phyloP scores from a whole-genome alignment of 148 eudicot genomes.

The Polygonum aviculare region DNA sequence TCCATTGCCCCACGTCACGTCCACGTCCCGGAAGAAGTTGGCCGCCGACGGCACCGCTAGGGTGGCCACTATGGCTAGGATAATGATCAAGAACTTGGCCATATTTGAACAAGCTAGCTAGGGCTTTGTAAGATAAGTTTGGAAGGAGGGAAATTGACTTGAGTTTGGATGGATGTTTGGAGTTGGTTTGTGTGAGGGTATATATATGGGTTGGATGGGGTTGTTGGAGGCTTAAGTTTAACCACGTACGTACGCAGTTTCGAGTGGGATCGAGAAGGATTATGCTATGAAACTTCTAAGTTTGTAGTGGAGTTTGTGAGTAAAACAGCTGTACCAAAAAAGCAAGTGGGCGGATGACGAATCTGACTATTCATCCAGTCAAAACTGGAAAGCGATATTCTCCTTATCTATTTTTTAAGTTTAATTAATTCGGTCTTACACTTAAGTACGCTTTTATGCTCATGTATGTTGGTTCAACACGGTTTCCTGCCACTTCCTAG shows the following conservation, averaged over 20 bases:
- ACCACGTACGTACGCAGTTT: no score
- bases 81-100: background rate
- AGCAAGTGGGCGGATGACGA: background rate
- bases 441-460: background rate
- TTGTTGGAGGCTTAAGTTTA: no score
- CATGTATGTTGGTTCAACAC: background rate
- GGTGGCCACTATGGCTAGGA: background rate
- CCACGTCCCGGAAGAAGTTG: background rate
- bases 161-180: background rate
- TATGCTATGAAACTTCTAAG: background rate
- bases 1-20: background rate
- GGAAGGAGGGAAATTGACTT: background rate
- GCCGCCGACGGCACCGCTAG: background rate
- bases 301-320: background rate
- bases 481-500: background rate
- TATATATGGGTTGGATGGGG: background rate
- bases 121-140: background rate
- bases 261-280: no score
- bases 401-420: no score
- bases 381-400: background rate
- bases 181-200: background rate
- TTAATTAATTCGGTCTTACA: background rate
- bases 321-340: background rate
- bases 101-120: background rate
- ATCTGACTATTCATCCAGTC: background rate